phyloP scores from a whole-genome alignment of 2,329 filamentous ascomycete genomes.

The Talaromyces sp. region DNA sequence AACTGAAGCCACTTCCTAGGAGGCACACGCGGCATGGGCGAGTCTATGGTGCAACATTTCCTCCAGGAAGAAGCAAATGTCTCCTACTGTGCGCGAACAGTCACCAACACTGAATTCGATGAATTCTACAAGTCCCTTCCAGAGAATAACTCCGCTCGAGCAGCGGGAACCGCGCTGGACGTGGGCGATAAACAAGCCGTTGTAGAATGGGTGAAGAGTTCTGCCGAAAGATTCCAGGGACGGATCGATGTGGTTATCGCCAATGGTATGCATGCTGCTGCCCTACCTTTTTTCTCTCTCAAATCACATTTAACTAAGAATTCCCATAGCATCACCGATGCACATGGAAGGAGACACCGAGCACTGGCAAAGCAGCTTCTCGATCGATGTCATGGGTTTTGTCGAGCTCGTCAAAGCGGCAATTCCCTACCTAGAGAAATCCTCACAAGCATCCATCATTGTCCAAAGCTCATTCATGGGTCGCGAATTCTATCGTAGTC shows the following conservation, averaged over 20 bases:
- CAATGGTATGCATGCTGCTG: slow-evolving; percentile 19
- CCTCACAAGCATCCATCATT: slow-evolving; percentile 18
- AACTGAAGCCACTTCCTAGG: slow-evolving; percentile 7
- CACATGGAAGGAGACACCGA: slow-evolving; percentile 16
- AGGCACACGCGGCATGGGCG: slow-evolving; percentile 25
- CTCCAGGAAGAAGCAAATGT: slow-evolving; percentile 21
- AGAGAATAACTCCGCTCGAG: slow-evolving; percentile 8
- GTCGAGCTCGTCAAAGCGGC: slow-evolving; percentile 17
- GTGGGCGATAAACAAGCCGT: slow-evolving; percentile 15
- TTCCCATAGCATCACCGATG: slow-evolving; percentile 18
- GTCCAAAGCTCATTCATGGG: slow-evolving; percentile 21
- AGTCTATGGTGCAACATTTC: slow-evolving; percentile 21
- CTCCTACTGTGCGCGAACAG: slow-evolving; percentile 21
- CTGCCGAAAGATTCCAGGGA: slow-evolving; percentile 12
- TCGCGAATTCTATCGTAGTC: slow-evolving; percentile 20
- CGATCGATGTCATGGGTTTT: slow-evolving; percentile 20
- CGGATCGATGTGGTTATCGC: slow-evolving; percentile 20
- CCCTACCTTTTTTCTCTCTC: background rate
- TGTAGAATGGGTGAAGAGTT: slow-evolving; percentile 17
- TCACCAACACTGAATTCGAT: slow-evolving; percentile 16
- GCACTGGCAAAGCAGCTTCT: slow-evolving; percentile 18
- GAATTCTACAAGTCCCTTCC: slow-evolving; percentile 14
- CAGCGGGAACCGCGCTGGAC: slow-evolving; percentile 18
- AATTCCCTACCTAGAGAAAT: slow-evolving; percentile 17
- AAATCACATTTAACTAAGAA: too few species aligned